A percentile compares a stretch with the other conserved stretches of the same genome.
Evolutionary conservation across 2,329 filamentous ascomycete species (phyloP).

Genomic region (Monilinia fructicola): DNA sequence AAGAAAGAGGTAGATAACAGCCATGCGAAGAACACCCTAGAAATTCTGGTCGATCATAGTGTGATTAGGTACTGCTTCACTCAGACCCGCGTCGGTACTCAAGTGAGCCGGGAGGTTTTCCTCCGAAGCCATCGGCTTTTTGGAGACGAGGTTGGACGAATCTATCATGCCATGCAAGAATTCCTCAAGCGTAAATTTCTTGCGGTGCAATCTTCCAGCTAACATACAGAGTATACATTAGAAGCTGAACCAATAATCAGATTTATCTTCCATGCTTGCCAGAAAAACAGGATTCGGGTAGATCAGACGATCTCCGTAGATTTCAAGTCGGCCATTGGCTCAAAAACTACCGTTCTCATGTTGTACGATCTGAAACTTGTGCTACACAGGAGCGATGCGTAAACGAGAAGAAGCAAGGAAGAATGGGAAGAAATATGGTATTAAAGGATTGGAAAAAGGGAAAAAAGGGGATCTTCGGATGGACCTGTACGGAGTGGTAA

Average conservation of each 20-base stretch:
- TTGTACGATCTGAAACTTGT: constrained; percentile 14
- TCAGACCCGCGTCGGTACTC: not conserved
- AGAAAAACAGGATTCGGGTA: constrained; percentile 13
- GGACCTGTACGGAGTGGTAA: too few relatives aligned
- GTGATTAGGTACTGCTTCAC: not conserved
- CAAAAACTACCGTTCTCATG: not conserved
- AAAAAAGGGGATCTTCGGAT: not conserved
- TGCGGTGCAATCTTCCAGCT: not conserved
- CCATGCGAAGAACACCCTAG: not conserved
- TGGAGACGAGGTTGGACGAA: constrained; percentile 1
- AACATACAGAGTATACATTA: not conserved
- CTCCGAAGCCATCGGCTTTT: not conserved
- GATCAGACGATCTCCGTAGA: constrained; percentile 23
- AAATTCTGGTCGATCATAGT: not conserved
- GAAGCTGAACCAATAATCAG: not conserved
- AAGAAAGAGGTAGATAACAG: not conserved
- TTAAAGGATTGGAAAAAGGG: not conserved
- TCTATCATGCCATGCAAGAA: constrained; percentile 1
- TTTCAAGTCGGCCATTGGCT: constrained; percentile 8
- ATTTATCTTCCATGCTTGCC: not conserved
- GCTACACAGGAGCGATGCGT: constrained; percentile 1
- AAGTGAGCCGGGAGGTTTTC: not conserved
- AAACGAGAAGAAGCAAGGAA: constrained; percentile 16
- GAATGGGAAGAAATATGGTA: not conserved
- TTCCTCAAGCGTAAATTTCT: not conserved